Evolutionary conservation across 805 yeast species (phyloP), one percentile per base, ranked within the genome.

Genomic region (Nakazawaea ernobii): DNA sequence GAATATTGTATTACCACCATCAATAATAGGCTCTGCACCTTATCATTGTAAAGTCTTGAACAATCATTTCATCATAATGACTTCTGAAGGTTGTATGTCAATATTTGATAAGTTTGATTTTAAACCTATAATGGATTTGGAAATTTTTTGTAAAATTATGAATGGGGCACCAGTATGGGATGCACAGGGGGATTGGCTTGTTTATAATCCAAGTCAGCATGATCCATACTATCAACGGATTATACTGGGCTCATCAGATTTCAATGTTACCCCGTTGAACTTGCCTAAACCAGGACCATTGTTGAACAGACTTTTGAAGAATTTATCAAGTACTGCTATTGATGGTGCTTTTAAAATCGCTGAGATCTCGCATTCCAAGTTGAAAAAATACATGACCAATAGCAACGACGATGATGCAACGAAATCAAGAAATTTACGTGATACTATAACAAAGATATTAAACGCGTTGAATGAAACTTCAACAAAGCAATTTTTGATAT

Each of bases 241-340:
- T 17, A 55, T 59, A 14, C 30, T 28, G 14, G 49, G 46, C 29
- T 45, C 53, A 8, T 54, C 59, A 15, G 55, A 55, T 27, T 49
- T 33, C 24, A 42, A 54, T 42, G 66, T 68, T 49, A 73, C 81
- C 0, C 74, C 78, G 0, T 69, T 77, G 17, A 67, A 67, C 50
- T 56, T 79, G 33, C 75, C 79, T 2, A 69, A 67, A 11, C 67
- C 70, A 2, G 71, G 73, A 3, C 77, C 79, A 1, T 60, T 79
- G 35, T 62, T 76, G 32, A 70, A 71, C 40, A 68, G 77, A 43
- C 70, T 81, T 1, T 57, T 80, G 45, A 70, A 74, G 9, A 65
- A 70, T 13, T 54, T 81, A 11, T 76, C 84, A 2, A 68, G 70
- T 47, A 67, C 74, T 2, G 80, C 86, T 0, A 59, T 80, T 14